A percentile compares a stretch with the other conserved stretches of the same genome.
Conservation (phyloP, 1,284 basidiomycete species). For the Marasmius fiardii region DNA sequence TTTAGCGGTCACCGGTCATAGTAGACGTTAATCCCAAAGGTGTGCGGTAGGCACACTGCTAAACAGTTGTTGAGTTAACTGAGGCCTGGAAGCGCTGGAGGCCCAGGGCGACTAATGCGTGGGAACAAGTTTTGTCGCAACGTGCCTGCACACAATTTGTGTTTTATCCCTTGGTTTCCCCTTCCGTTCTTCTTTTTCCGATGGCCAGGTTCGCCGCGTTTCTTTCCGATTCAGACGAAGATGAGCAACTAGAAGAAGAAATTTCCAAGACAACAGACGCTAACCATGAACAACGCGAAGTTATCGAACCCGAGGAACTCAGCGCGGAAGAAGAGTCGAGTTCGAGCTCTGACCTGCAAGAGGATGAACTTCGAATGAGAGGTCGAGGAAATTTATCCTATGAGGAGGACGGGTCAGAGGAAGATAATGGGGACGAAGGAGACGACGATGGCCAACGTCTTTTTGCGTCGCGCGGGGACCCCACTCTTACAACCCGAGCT, state of each 20-base stretch:
- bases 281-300: background rate
- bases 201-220: conserved; percentile 1
- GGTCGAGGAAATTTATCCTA: background rate
- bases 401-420: background rate
- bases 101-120: too few species aligned
- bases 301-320: background rate
- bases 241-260: background rate
- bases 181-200: background rate
- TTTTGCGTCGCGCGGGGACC: conserved; percentile 26
- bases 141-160: background rate
- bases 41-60: too few species aligned
- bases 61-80: too few species aligned
- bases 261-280: background rate
- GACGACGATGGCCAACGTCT: background rate
- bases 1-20: too few species aligned
- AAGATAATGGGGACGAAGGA: background rate
- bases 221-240: background rate
- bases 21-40: too few species aligned
- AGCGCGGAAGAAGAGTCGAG: background rate
- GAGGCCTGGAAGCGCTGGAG: too few species aligned
- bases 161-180: background rate
- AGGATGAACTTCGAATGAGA: background rate
- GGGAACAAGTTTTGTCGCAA: background rate
- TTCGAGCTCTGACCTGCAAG: background rate
- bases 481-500: conserved; percentile 57